Evolutionary conservation across 1,139 yeast genomes (phyloP).

Genomic region (Lodderomyces beijingensis): DNA sequence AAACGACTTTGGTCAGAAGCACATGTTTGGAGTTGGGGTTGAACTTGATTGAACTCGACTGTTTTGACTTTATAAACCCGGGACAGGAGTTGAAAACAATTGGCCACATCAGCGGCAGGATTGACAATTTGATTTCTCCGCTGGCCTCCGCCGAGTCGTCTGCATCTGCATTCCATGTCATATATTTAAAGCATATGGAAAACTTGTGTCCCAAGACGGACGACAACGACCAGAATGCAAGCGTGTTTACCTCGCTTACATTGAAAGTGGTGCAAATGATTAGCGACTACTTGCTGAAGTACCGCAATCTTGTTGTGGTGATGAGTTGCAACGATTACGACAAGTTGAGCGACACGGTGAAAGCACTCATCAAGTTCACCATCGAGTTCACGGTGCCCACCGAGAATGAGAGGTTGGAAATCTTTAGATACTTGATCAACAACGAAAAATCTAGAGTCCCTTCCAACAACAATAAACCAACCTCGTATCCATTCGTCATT

Average conservation of each 20-base stretch:
- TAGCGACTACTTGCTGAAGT: slow-evolving; percentile 44
- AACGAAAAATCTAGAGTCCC: slow-evolving; percentile 15
- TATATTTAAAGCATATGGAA: slow-evolving; percentile 72
- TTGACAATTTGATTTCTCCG: slow-evolving; percentile 48
- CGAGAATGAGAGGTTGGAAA: slow-evolving; percentile 65
- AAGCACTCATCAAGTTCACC: slow-evolving; percentile 74
- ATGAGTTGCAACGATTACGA: slow-evolving; percentile 75
- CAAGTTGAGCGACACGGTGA: slow-evolving; percentile 58
- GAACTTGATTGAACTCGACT: slow-evolving; percentile 67
- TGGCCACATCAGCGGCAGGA: slow-evolving; percentile 71
- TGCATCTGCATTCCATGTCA: slow-evolving; percentile 31
- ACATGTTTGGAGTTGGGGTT: slow-evolving; percentile 59
- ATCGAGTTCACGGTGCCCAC: slow-evolving; percentile 72
- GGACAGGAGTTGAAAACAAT: slow-evolving; percentile 78
- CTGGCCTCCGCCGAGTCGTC: slow-evolving; percentile 15
- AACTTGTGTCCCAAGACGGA: slow-evolving; percentile 66
- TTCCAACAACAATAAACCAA: slow-evolving; percentile 13
- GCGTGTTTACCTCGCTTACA: slow-evolving; percentile 50
- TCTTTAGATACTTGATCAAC: slow-evolving; percentile 50
- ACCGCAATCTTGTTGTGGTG: slow-evolving; percentile 47
- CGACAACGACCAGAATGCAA: slow-evolving; percentile 55
- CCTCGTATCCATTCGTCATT: slow-evolving; percentile 21
- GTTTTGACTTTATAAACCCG: slow-evolving; percentile 55
- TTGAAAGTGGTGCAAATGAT: slow-evolving; percentile 59
- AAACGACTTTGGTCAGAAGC: slow-evolving; percentile 57